Conservation (phyloP, 1,139 yeast genomes). For the Blastobotrys serpentis region DNA sequence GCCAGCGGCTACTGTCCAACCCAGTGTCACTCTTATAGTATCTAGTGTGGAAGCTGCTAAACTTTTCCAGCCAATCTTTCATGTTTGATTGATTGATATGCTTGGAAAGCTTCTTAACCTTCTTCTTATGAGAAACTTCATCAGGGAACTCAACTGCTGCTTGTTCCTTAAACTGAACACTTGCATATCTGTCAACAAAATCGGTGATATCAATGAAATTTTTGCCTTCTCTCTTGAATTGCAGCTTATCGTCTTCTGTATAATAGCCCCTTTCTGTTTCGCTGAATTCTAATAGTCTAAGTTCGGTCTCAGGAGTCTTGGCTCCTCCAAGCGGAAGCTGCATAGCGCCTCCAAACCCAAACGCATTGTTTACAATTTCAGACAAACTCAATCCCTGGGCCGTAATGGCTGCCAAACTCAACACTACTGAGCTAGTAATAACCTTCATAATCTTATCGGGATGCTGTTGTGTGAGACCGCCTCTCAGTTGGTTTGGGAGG, state of each 20-base stretch:
- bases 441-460: background rate
- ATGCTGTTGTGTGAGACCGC: background rate
- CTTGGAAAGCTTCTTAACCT: constrained; percentile 45
- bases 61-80: constrained; percentile 55
- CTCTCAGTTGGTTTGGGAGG: background rate
- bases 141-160: constrained; percentile 54
- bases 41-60: constrained; percentile 75
- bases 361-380: constrained; percentile 5
- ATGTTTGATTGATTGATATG: constrained; percentile 49
- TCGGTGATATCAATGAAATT: constrained; percentile 73
- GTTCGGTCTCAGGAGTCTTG: constrained; percentile 8
- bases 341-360: constrained; percentile 2
- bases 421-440: background rate
- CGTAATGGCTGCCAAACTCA: background rate
- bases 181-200: constrained; percentile 30
- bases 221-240: constrained; percentile 52
- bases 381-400: constrained; percentile 3
- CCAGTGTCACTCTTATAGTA: constrained; percentile 77
- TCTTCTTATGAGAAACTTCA: constrained; percentile 40
- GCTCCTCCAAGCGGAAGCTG: constrained; percentile 1
- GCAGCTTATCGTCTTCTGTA: constrained; percentile 57
- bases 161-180: constrained; percentile 20
- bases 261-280: constrained; percentile 44
- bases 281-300: constrained; percentile 36
- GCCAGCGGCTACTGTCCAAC: constrained; percentile 69